Conservation (phyloP, 441 rosid species). For the Corymbia calophylla region DNA sequence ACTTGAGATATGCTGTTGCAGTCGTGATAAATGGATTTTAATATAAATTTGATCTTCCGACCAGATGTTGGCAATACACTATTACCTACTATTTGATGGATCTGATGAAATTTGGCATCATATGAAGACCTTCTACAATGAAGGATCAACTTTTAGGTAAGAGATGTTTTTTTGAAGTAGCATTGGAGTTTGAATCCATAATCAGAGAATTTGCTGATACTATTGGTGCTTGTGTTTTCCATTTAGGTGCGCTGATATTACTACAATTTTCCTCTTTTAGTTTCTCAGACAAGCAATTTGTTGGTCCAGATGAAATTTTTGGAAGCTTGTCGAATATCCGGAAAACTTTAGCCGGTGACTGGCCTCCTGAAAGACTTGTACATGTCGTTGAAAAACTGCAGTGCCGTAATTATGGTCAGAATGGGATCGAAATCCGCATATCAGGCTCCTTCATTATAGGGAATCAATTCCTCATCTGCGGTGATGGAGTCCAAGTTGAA, state of each 20-base stretch:
- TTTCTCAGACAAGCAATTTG: constrained; percentile 43
- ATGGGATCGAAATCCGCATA: constrained; percentile 76
- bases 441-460: constrained; percentile 80
- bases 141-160: constrained; percentile 71
- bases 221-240: not conserved
- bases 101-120: constrained; percentile 75
- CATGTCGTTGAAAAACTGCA: constrained; percentile 90
- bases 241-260: not conserved
- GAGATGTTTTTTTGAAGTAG: not conserved
- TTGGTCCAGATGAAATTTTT: constrained; percentile 55
- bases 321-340: constrained; percentile 53
- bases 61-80: constrained; percentile 93
- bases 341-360: constrained; percentile 74
- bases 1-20: not conserved
- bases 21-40: not conserved
- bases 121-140: constrained; percentile 54
- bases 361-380: constrained; percentile 76
- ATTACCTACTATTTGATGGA: constrained; percentile 91
- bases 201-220: not conserved
- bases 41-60: not conserved
- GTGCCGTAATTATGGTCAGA: constrained; percentile 58
- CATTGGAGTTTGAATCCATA: not conserved
- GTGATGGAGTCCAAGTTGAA: constrained; percentile 87
- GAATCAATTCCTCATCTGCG: constrained; percentile 87
- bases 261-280: constrained; percentile 18